Conservation (phyloP, 108 stramenopile species). For the Mayamaea pseudoterrestris region DNA sequence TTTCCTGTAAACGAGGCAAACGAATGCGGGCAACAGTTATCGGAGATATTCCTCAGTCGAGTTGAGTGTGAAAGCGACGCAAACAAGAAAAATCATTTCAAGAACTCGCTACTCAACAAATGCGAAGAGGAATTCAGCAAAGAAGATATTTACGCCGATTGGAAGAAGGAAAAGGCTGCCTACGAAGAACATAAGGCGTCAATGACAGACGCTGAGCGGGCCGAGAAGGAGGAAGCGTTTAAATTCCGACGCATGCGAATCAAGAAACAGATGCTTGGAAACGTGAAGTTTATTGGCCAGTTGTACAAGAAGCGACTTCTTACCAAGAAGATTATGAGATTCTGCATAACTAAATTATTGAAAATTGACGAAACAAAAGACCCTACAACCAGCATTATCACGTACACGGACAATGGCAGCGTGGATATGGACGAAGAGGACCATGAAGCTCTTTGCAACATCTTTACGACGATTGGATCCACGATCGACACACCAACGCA, state of each 20-base stretch:
- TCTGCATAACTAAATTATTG: constrained; percentile 72
- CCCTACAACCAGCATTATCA: no score
- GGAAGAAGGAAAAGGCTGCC: constrained; percentile 67
- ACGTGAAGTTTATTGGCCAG: constrained; percentile 95
- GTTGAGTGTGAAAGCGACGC: constrained; percentile 55
- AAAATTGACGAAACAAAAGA: constrained; percentile 59
- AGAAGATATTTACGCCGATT: constrained; percentile 71
- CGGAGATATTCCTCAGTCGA: constrained; percentile 59
- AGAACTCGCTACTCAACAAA: constrained; percentile 73
- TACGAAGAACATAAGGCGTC: constrained; percentile 51
- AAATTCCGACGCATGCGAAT: constrained; percentile 79
- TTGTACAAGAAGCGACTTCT: constrained; percentile 90
- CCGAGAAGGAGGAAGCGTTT: constrained; percentile 60
- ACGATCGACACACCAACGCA: constrained; percentile 60
- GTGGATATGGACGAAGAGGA: constrained; percentile 77
- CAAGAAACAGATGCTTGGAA: constrained; percentile 93
- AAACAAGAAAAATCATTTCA: constrained; percentile 74
- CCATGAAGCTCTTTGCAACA: constrained; percentile 81
- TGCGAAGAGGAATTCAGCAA: constrained; percentile 87
- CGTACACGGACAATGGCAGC: constrained; percentile 33
- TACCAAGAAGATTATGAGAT: constrained; percentile 89
- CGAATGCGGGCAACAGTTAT: constrained; percentile 73
- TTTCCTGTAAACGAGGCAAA: constrained; percentile 54
- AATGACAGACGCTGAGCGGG: constrained; percentile 48
- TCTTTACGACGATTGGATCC: constrained; percentile 73